phyloP scores from a whole-genome alignment of 1,284 basidiomycete genomes.

The Ustilago hordei region DNA sequence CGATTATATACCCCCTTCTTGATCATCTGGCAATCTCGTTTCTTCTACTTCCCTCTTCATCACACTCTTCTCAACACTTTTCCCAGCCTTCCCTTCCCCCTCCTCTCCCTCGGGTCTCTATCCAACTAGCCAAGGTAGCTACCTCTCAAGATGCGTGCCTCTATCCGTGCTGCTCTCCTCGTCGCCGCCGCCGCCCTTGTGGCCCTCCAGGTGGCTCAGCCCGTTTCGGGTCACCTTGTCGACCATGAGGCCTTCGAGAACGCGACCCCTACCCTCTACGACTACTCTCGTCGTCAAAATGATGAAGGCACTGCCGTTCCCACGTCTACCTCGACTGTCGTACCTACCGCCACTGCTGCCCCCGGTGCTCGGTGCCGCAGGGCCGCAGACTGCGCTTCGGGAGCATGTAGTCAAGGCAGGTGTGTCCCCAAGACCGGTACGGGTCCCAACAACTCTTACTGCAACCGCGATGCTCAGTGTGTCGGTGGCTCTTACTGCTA shows the following conservation, averaged over 20 bases:
- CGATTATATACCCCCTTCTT: conserved; percentile 20
- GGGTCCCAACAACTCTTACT: conserved; percentile 31
- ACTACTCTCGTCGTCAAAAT: conserved; percentile 29
- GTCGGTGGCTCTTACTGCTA: conserved; percentile 31
- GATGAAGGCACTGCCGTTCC: conserved; percentile 17
- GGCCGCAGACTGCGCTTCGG: conserved; percentile 31
- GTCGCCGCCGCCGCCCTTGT: conserved; percentile 35
- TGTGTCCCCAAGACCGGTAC: conserved; percentile 26
- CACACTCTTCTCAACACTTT: conserved; percentile 32
- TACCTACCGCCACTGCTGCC: conserved; percentile 10
- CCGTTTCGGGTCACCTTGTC: conserved; percentile 39
- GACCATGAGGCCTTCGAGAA: conserved; percentile 49
- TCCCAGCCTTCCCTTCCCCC: conserved; percentile 11
- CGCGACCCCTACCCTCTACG: conserved; percentile 39
- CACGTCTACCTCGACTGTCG: conserved; percentile 11
- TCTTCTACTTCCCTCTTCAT: conserved; percentile 15
- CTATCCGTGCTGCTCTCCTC: conserved; percentile 37
- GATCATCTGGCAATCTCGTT: conserved; percentile 3
- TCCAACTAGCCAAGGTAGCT: conserved; percentile 38
- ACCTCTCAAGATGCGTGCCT: conserved; percentile 46
- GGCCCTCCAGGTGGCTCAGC: conserved; percentile 48
- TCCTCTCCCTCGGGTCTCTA: conserved; percentile 17
- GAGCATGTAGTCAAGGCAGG: conserved; percentile 29
- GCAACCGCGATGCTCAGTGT: conserved; percentile 38
- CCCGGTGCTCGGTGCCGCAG: conserved; percentile 21